These are phyloP conservation scores for Falciphora oryzae DNA, from an alignment of 2,329 filamentous ascomycete genomes.

Conservation along the genomic window DNA sequence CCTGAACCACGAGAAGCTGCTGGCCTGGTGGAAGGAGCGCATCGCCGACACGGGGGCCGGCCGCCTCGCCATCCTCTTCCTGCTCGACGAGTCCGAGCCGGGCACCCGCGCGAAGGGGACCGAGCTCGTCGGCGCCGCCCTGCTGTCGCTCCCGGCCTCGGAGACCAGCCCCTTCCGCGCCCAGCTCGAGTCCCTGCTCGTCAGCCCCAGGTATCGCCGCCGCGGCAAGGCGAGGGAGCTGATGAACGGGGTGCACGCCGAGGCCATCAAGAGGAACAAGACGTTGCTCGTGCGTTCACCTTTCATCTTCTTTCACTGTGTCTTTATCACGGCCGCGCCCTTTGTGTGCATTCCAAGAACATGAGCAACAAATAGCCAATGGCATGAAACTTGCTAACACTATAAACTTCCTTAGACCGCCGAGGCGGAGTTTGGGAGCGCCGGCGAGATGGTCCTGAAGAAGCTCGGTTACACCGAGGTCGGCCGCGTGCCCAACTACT, in stretches of 20 bases:
- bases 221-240: conserved; percentile 46
- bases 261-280: conserved; percentile 42
- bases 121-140: conserved; percentile 50
- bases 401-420: conserved; percentile 1
- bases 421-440: conserved; percentile 44
- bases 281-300: conserved; percentile 44
- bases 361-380: too few species aligned
- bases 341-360: not conserved
- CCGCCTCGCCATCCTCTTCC: conserved; percentile 46
- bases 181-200: conserved; percentile 51
- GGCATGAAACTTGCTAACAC: conserved; percentile 11
- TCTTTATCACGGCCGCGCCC: not conserved
- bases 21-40: conserved; percentile 50
- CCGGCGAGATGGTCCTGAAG: conserved; percentile 48
- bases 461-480: conserved; percentile 51
- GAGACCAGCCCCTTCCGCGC: conserved; percentile 53
- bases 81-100: conserved; percentile 33
- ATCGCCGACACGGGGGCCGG: conserved; percentile 41
- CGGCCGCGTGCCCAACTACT: conserved; percentile 50
- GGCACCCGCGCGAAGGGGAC: conserved; percentile 32
- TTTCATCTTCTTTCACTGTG: conserved; percentile 1
- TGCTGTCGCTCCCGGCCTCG: conserved; percentile 43
- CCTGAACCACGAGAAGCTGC: conserved; percentile 48
- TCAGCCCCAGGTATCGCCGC: conserved; percentile 44
- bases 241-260: conserved; percentile 48